phyloP scores from a whole-genome alignment of 2,329 filamentous ascomycete genomes.

The Hymenoscyphus fructigenus region DNA sequence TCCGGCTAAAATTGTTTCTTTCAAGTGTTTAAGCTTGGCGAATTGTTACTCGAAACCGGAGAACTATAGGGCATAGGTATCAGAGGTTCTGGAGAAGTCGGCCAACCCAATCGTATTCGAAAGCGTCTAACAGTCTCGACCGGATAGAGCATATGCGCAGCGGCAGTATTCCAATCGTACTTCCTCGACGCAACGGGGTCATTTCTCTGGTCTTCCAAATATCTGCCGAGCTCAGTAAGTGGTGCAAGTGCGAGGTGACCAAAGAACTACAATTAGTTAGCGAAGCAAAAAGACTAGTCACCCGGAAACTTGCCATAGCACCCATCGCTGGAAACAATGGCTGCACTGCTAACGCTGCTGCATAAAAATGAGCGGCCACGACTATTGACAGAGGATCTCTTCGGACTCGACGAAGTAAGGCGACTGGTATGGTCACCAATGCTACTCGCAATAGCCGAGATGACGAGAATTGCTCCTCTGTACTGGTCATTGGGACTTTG shows the following conservation, averaged over 20 bases:
- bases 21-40: slow-evolving; percentile 3
- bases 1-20: not conserved
- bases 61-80: slow-evolving; percentile 4
- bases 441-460: slow-evolving; percentile 11
- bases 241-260: slow-evolving; percentile 12
- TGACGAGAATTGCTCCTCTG: slow-evolving; percentile 11
- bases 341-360: slow-evolving; percentile 10
- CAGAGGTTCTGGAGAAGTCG: slow-evolving; percentile 5
- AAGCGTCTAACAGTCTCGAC: slow-evolving; percentile 9
- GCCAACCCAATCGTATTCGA: slow-evolving; percentile 12
- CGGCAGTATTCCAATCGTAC: slow-evolving; percentile 13
- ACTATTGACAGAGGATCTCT: slow-evolving; percentile 12
- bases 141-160: slow-evolving; percentile 12
- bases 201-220: slow-evolving; percentile 12
- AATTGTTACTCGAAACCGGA: not conserved
- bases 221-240: slow-evolving; percentile 10
- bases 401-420: slow-evolving; percentile 5
- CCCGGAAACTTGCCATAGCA: slow-evolving; percentile 8
- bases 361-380: slow-evolving; percentile 11
- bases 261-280: slow-evolving; percentile 10
- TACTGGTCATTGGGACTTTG: slow-evolving; percentile 11
- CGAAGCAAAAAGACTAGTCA: not conserved
- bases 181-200: slow-evolving; percentile 10
- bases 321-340: slow-evolving; percentile 16
- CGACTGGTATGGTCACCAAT: slow-evolving; percentile 7